Percentiles rank a stretch among this genome's conserved stretches.
Conservation (phyloP, 2,329 filamentous ascomycete genomes). For the Emmonsiellopsis sp. region DNA sequence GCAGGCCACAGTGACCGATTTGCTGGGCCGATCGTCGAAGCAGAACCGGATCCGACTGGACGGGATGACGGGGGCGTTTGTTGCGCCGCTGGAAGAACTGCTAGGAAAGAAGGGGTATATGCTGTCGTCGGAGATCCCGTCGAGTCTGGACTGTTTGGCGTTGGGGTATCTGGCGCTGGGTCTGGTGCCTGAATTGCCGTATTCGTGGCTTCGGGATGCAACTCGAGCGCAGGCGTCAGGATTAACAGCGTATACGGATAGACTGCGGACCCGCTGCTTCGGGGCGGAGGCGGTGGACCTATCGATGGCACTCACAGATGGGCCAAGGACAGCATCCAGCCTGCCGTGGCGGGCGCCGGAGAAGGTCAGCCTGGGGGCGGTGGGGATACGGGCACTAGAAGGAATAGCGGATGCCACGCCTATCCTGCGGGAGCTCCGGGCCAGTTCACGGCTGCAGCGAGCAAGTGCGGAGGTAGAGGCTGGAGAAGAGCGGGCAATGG, state of each 20-base stretch:
- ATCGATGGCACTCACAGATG: neutral
- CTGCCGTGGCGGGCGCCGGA: conserved; percentile 30
- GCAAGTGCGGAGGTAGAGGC: conserved; percentile 19
- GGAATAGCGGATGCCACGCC: conserved; percentile 29
- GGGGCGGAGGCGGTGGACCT: conserved; percentile 17
- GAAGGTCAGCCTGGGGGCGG: conserved; percentile 21
- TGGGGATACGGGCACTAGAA: conserved; percentile 27
- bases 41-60: conserved; percentile 68
- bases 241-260: conserved; percentile 38
- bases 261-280: conserved; percentile 30
- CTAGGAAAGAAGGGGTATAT: conserved; percentile 49
- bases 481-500: conserved; percentile 17
- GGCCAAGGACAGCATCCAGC: conserved; percentile 6
- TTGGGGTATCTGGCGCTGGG: conserved; percentile 74
- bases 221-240: conserved; percentile 43
- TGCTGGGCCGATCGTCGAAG: conserved; percentile 60
- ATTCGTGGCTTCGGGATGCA: conserved; percentile 53
- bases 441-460: conserved; percentile 29
- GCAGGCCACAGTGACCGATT: conserved; percentile 50
- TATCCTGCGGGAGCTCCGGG: conserved; percentile 27
- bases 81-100: conserved; percentile 60
- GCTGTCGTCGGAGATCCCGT: conserved; percentile 43
- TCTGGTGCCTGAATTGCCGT: conserved; percentile 52
- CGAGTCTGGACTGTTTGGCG: conserved; percentile 67
- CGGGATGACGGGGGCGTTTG: conserved; percentile 59